Conservation (phyloP, 1,284 basidiomycete species). For the Rhodotorula sp. region DNA sequence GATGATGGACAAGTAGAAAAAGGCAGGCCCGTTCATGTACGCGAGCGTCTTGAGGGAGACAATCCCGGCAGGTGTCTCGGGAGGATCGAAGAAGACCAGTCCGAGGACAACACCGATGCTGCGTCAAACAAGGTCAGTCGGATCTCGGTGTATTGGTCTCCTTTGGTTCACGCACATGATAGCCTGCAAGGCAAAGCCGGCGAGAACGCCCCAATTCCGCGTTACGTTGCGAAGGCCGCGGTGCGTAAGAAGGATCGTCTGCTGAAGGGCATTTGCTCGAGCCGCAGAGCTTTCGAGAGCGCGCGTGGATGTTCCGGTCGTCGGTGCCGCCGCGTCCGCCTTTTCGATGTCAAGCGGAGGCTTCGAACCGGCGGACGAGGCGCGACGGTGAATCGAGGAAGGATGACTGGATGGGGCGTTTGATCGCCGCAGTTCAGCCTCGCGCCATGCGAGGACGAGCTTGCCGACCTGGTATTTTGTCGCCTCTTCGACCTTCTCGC, state of each 20-base stretch:
- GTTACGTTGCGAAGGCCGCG: slow-evolving; percentile 51
- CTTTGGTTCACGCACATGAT: slow-evolving; percentile 40
- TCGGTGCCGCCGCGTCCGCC: background rate
- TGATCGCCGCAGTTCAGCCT: slow-evolving; percentile 16
- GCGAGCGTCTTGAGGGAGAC: slow-evolving; percentile 53
- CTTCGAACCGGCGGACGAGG: no score
- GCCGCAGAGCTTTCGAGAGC: background rate
- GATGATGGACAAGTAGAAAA: slow-evolving; percentile 44
- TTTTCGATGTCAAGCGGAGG: slow-evolving; percentile 12
- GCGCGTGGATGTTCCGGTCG: no score
- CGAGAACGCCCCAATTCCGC: slow-evolving; percentile 49
- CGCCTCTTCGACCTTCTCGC: slow-evolving; percentile 52
- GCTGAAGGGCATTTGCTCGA: slow-evolving; percentile 41
- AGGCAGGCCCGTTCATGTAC: slow-evolving; percentile 24
- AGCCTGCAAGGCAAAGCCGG: slow-evolving; percentile 51
- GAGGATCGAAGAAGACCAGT: slow-evolving; percentile 43
- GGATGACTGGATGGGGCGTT: no score
- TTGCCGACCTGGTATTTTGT: slow-evolving; percentile 46
- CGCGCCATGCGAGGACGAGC: slow-evolving; percentile 50
- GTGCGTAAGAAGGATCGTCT: slow-evolving; percentile 49
- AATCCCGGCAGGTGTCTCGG: slow-evolving; percentile 53
- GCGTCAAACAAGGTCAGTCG: slow-evolving; percentile 7
- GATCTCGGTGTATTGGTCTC: background rate
- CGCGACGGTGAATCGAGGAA: no score
- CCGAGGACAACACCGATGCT: slow-evolving; percentile 42